Conservation (phyloP, 2,329 filamentous ascomycete species). For the Clonostachys sp. region DNA sequence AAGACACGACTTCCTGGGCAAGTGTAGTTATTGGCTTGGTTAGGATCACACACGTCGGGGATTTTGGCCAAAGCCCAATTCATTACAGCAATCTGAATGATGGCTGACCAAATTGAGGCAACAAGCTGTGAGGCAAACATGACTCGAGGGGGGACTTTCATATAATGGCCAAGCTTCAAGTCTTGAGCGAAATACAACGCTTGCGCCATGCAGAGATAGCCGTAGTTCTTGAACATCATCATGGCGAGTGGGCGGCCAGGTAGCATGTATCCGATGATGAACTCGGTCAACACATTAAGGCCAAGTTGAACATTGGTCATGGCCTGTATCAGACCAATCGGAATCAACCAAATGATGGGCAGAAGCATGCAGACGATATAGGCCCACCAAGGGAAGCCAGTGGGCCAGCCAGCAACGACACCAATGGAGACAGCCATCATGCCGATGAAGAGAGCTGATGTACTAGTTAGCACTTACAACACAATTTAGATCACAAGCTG, state of each 20-base stretch:
- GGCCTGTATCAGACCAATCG: conserved; percentile 57
- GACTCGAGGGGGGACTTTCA: conserved; percentile 58
- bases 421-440: conserved; percentile 52
- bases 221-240: conserved; percentile 77
- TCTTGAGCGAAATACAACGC: conserved; percentile 62
- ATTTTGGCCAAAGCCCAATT: conserved; percentile 64
- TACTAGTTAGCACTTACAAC: conserved; percentile 8
- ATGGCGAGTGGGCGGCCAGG: conserved; percentile 66
- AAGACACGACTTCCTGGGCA: conserved; percentile 51
- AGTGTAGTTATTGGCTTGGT: conserved; percentile 51
- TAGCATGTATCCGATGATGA: conserved; percentile 69
- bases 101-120: conserved; percentile 55
- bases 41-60: conserved; percentile 50
- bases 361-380: conserved; percentile 53
- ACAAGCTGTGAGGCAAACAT: conserved; percentile 57
- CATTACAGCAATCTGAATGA: conserved; percentile 60
- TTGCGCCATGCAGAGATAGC: conserved; percentile 64
- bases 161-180: conserved; percentile 66
- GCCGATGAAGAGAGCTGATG: conserved; percentile 36
- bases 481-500: too few relatives aligned
- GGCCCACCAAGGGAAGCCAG: conserved; percentile 53
- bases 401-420: conserved; percentile 50
- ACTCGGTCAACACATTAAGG: conserved; percentile 69
- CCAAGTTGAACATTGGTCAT: conserved; percentile 61
- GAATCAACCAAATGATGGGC: conserved; percentile 54